These are phyloP conservation scores for Paspalum notatum DNA, from an alignment of 176 grass and related monocot genomes.

Conservation along the genomic window DNA sequence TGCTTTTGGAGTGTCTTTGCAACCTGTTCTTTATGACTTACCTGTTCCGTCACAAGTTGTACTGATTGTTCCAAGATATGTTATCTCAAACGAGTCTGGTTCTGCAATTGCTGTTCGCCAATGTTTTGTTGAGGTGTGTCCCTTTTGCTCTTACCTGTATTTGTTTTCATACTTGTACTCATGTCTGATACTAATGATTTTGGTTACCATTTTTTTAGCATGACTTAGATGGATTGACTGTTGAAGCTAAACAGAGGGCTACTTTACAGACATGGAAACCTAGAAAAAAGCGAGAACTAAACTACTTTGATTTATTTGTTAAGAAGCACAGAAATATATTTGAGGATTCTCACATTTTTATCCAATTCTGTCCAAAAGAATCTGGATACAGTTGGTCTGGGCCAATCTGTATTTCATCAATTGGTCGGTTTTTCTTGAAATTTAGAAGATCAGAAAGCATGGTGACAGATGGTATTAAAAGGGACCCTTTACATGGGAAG, in stretches of 20 bases:
- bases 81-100: conserved; percentile 73
- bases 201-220: conserved; percentile 55
- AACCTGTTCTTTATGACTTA: conserved; percentile 44
- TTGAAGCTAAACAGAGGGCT: conserved; percentile 66
- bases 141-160: conserved; percentile 42
- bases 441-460: conserved; percentile 57
- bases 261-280: conserved; percentile 72
- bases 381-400: conserved; percentile 68
- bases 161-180: conserved; percentile 21
- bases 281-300: conserved; percentile 56
- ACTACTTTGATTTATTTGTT: conserved; percentile 72
- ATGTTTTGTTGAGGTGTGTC: conserved; percentile 72
- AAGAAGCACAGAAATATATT: conserved; percentile 65
- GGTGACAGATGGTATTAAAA: conserved; percentile 25
- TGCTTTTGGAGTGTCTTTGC: conserved; percentile 67
- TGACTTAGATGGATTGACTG: conserved; percentile 57
- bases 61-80: conserved; percentile 76
- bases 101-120: conserved; percentile 68
- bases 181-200: conserved; percentile 31
- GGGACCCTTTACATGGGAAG: conserved; percentile 41
- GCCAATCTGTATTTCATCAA: conserved; percentile 74
- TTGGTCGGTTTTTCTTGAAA: conserved; percentile 82
- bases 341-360: conserved; percentile 76
- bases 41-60: conserved; percentile 67
- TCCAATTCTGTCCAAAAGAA: conserved; percentile 70